Percentiles rank a stretch among this genome's conserved stretches.
phyloP scores from a whole-genome alignment of 2,329 filamentous ascomycete species.

The Ophiosphaerella korrae region DNA sequence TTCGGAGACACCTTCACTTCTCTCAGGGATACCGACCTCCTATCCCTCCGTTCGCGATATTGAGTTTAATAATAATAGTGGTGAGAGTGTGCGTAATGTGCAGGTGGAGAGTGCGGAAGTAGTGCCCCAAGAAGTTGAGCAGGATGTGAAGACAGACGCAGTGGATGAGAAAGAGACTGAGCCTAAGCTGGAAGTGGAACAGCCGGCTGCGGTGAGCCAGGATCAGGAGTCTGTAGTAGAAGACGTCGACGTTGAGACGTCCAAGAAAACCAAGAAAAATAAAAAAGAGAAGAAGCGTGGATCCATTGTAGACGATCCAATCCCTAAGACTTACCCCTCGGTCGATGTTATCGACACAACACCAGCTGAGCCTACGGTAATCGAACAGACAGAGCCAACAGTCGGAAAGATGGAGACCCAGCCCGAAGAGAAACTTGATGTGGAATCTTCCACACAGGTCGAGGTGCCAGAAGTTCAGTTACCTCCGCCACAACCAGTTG shows the following conservation, averaged over 20 bases:
- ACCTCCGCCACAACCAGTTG: not conserved
- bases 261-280: conserved; percentile 22
- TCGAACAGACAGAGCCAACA: not conserved
- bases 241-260: conserved; percentile 7
- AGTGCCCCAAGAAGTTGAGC: conserved; percentile 1
- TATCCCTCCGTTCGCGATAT: conserved; percentile 32
- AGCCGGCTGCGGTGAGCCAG: not conserved
- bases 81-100: conserved; percentile 8
- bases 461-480: not conserved
- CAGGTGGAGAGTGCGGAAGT: conserved; percentile 4
- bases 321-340: conserved; percentile 4
- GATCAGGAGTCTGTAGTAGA: conserved; percentile 6
- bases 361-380: not conserved
- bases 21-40: conserved; percentile 37
- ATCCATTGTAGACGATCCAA: conserved; percentile 12
- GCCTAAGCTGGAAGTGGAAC: conserved; percentile 2
- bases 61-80: conserved; percentile 29
- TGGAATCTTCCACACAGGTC: conserved; percentile 1
- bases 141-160: not conserved
- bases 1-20: conserved; percentile 36
- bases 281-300: conserved; percentile 22
- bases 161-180: conserved; percentile 2
- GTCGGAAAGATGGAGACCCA: not conserved
- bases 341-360: not conserved
- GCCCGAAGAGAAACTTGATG: conserved; percentile 1